Evolutionary conservation across 306 rosid species (phyloP).

Genomic region (Fragaria vesca): DNA sequence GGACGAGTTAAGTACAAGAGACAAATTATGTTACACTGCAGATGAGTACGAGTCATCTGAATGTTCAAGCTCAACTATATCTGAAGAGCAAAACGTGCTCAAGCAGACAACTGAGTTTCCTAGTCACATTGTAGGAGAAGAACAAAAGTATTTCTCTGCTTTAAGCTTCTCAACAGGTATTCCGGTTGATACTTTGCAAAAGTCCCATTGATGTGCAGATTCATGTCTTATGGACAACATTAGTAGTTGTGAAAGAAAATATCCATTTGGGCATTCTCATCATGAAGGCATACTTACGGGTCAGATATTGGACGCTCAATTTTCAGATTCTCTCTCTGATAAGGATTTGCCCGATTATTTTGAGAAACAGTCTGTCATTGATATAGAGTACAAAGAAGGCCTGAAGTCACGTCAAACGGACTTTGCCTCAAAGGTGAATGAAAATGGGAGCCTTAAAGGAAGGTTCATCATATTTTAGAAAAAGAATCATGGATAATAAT

Average conservation of each 20-base stretch:
- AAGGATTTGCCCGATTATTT: slow-evolving; percentile 25
- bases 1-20: slow-evolving; percentile 56
- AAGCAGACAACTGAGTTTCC: slow-evolving; percentile 46
- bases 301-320: slow-evolving; percentile 32
- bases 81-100: slow-evolving; percentile 55
- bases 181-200: slow-evolving; percentile 35
- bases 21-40: slow-evolving; percentile 25
- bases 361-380: slow-evolving; percentile 31
- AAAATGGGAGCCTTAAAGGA: slow-evolving; percentile 34
- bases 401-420: slow-evolving; percentile 18
- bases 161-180: slow-evolving; percentile 51
- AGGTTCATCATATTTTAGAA: slow-evolving; percentile 33
- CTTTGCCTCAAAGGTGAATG: slow-evolving; percentile 29
- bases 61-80: slow-evolving; percentile 48
- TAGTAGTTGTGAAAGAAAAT: slow-evolving; percentile 35
- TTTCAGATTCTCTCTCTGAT: slow-evolving; percentile 29
- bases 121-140: slow-evolving; percentile 34
- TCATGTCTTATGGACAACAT: slow-evolving; percentile 23
- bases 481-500: slow-evolving; percentile 27
- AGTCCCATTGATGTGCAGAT: slow-evolving; percentile 39
- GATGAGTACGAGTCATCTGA: slow-evolving; percentile 53
- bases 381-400: slow-evolving; percentile 13
- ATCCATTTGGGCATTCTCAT: slow-evolving; percentile 33
- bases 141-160: slow-evolving; percentile 49
- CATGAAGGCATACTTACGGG: slow-evolving; percentile 29